These are phyloP conservation scores for Parmelia sp. DNA, from an alignment of 495 filamentous ascomycete genomes.

Conservation along the genomic window DNA sequence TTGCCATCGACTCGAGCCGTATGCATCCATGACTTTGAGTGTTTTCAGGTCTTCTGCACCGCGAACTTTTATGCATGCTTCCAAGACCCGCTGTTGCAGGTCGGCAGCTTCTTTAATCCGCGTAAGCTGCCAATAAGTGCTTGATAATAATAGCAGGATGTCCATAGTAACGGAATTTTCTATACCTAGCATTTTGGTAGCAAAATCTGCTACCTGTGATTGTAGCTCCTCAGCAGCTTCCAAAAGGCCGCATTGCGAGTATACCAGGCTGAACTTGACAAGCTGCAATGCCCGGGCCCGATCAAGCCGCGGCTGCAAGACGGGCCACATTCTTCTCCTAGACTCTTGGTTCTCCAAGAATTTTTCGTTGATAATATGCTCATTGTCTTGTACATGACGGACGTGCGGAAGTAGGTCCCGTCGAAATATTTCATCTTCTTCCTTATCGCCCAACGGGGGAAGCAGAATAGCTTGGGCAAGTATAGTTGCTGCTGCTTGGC, in stretches of 20 bases:
- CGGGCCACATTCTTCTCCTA: constrained; percentile 19
- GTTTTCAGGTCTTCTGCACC: constrained; percentile 28
- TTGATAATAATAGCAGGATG: constrained; percentile 25
- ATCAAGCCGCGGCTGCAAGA: constrained; percentile 7
- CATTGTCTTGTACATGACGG: constrained; percentile 23
- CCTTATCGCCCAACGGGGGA: constrained; percentile 25
- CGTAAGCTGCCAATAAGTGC: constrained; percentile 23
- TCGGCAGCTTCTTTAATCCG: constrained; percentile 22
- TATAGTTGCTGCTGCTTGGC: constrained; percentile 30
- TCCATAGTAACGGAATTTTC: constrained; percentile 20
- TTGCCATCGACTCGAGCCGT: constrained; percentile 22
- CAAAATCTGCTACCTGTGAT: constrained; percentile 24
- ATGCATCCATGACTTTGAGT: constrained; percentile 24
- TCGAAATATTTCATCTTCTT: constrained; percentile 12
- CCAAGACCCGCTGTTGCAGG: constrained; percentile 24
- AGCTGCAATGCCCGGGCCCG: constrained; percentile 22
- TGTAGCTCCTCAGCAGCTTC: constrained; percentile 29
- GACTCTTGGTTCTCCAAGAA: constrained; percentile 19
- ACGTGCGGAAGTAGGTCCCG: constrained; percentile 28
- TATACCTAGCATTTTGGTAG: constrained; percentile 19
- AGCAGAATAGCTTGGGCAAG: constrained; percentile 29
- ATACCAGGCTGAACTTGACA: constrained; percentile 36
- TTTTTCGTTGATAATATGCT: constrained; percentile 16
- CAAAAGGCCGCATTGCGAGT: constrained; percentile 30
- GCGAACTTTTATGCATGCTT: constrained; percentile 24